These are phyloP conservation scores for Aspergillus neoniger DNA, from an alignment of 2,329 filamentous ascomycete species.

Conservation along the genomic window DNA sequence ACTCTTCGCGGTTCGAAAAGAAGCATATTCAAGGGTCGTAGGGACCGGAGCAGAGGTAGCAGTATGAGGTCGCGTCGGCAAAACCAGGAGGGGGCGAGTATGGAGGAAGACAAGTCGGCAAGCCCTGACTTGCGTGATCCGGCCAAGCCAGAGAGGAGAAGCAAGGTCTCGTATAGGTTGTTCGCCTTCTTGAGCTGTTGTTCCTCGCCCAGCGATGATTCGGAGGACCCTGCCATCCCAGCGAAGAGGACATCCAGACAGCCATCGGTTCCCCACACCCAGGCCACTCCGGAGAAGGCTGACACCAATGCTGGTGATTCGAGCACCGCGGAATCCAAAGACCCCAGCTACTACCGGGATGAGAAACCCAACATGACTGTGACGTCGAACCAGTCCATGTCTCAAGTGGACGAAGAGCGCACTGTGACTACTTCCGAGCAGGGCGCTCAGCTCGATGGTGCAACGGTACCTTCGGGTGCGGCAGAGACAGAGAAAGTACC, in stretches of 20 bases:
- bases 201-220: constrained; percentile 48
- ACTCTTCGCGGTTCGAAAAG: constrained; percentile 66
- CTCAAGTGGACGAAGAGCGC: constrained; percentile 30
- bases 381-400: constrained; percentile 29
- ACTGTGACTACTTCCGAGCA: constrained; percentile 40
- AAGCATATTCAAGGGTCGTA: constrained; percentile 63
- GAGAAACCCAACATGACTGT: constrained; percentile 41
- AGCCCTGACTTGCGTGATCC: constrained; percentile 34
- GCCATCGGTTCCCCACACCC: constrained; percentile 37
- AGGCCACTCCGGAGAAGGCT: constrained; percentile 44
- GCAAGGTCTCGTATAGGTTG: constrained; percentile 42
- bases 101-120: constrained; percentile 36
- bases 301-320: constrained; percentile 42
- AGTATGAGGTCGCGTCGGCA: constrained; percentile 46
- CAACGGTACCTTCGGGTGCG: constrained; percentile 19
- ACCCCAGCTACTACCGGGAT: constrained; percentile 36
- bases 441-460: constrained; percentile 41
- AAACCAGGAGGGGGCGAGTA: constrained; percentile 36
- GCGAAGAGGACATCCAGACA: constrained; percentile 49
- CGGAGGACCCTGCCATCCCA: constrained; percentile 46
- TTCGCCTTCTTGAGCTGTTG: constrained; percentile 54
- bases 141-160: constrained; percentile 43
- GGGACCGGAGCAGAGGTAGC: constrained; percentile 69
- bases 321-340: constrained; percentile 43
- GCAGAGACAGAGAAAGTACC: constrained; percentile 17